These are phyloP conservation scores for Pichia kluyveri DNA, from an alignment of 805 yeast species.

Conservation along the genomic window DNA sequence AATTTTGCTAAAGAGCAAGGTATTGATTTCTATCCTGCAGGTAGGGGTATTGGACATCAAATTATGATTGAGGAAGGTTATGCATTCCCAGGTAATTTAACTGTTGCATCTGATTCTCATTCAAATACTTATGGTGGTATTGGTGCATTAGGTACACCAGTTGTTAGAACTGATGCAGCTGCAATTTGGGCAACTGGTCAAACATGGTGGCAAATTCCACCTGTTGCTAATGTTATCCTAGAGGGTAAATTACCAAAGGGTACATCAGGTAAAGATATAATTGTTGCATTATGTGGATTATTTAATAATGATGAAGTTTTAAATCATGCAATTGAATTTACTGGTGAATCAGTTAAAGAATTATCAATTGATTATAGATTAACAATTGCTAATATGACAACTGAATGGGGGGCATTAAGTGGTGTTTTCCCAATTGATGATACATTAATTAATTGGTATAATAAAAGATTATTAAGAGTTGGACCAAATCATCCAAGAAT, in stretches of 20 bases:
- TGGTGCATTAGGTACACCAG: constrained; percentile 93
- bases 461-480: constrained; percentile 40
- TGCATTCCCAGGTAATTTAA: constrained; percentile 86
- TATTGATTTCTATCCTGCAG: constrained; percentile 95
- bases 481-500: constrained; percentile 70
- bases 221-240: constrained; percentile 90
- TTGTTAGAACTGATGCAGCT: constrained; percentile 98
- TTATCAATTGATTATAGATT: constrained; percentile 75
- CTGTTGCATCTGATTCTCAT: constrained; percentile 97
- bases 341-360: constrained; percentile 67
- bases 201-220: constrained; percentile 99
- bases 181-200: constrained; percentile 99
- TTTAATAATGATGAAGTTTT: constrained; percentile 89
- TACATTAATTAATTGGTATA: constrained; percentile 69
- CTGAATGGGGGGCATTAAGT: constrained; percentile 97
- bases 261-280: constrained; percentile 93
- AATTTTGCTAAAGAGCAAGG: constrained; percentile 85
- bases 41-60: constrained; percentile 98
- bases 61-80: constrained; percentile 99
- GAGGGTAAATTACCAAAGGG: constrained; percentile 76
- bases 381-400: constrained; percentile 95
- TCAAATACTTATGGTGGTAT: constrained; percentile 97
- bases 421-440: constrained; percentile 96
- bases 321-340: constrained; percentile 89
- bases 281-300: constrained; percentile 90